These are phyloP conservation scores for Blastomyces gilchristii DNA, from an alignment of 2,329 filamentous ascomycete genomes.

Conservation along the genomic window DNA sequence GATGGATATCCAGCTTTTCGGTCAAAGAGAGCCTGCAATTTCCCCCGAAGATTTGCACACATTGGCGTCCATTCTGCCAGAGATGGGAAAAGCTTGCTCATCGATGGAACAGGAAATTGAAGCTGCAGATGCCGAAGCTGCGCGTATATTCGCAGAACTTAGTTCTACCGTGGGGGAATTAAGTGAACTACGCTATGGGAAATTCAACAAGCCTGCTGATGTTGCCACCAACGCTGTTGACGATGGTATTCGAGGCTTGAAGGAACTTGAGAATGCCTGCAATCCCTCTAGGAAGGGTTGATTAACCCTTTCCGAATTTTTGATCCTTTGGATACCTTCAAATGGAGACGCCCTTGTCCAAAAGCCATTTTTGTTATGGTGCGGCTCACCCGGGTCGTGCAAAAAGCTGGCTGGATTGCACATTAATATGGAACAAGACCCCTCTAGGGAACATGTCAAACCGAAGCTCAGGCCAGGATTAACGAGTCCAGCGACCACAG, in stretches of 20 bases:
- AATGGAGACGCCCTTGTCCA: not conserved
- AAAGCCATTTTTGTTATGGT: not conserved
- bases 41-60: conserved; percentile 46
- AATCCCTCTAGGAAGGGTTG: conserved; percentile 22
- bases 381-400: not conserved
- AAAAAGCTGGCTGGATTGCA: not conserved
- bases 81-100: conserved; percentile 56
- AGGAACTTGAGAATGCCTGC: conserved; percentile 55
- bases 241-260: conserved; percentile 58
- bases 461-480: not conserved
- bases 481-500: not conserved
- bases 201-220: conserved; percentile 43
- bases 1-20: conserved; percentile 51
- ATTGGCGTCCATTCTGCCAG: conserved; percentile 54
- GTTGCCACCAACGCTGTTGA: conserved; percentile 52
- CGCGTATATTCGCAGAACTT: conserved; percentile 50
- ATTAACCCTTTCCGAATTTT: not conserved
- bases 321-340: not conserved
- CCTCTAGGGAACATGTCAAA: not conserved
- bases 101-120: conserved; percentile 60
- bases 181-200: conserved; percentile 75
- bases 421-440: not conserved
- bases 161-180: conserved; percentile 58
- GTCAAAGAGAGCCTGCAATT: conserved; percentile 25
- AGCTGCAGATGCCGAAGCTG: conserved; percentile 55